phyloP scores from a whole-genome alignment of 2,329 filamentous ascomycete genomes.

The Aureobasidium namibiae region DNA sequence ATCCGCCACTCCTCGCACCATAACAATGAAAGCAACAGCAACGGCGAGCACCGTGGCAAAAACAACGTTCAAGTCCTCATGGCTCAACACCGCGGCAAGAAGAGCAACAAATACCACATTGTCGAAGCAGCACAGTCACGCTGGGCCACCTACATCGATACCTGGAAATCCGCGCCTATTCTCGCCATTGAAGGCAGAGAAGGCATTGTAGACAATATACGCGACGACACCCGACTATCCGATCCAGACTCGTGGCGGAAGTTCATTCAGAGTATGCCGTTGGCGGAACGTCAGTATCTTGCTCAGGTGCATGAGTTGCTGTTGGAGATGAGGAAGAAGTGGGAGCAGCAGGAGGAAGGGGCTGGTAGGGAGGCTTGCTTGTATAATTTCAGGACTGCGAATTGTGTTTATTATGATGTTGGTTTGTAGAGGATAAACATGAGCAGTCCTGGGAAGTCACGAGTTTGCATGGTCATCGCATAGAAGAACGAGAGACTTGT shows the following conservation, averaged over 20 bases:
- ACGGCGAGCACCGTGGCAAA: constrained; percentile 34
- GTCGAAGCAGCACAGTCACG: constrained; percentile 63
- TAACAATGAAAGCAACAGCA: constrained; percentile 32
- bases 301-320: constrained; percentile 75
- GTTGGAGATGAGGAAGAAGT: constrained; percentile 50
- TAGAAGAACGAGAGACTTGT: too few species aligned
- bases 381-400: constrained; percentile 83
- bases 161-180: constrained; percentile 69
- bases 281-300: constrained; percentile 73
- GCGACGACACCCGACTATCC: constrained; percentile 60
- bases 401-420: constrained; percentile 80
- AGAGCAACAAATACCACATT: constrained; percentile 79
- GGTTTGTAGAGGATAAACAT: too few species aligned
- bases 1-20: constrained; percentile 31
- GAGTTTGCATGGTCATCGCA: too few species aligned
- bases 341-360: constrained; percentile 32
- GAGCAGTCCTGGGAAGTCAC: too few species aligned
- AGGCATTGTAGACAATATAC: constrained; percentile 67
- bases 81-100: constrained; percentile 77
- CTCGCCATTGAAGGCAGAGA: constrained; percentile 84
- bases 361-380: constrained; percentile 67
- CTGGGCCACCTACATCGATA: constrained; percentile 56
- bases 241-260: constrained; percentile 78
- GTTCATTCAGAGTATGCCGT: constrained; percentile 68
- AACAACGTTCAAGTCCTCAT: constrained; percentile 80